Conservation (phyloP, 768 basidiomycete species). For the Mycena sanguinolenta region DNA sequence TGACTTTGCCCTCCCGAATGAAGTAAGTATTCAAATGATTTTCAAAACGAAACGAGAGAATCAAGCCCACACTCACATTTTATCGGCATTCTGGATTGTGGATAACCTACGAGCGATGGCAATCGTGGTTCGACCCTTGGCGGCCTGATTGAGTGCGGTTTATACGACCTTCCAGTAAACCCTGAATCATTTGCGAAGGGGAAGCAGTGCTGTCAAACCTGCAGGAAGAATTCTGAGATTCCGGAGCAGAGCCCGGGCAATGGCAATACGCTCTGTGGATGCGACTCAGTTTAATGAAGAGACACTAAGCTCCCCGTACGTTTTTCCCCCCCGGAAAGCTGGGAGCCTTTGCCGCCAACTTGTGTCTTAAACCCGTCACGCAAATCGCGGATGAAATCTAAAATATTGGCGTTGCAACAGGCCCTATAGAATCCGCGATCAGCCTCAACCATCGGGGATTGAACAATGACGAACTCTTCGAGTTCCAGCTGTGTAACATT, state of each 20-base stretch:
- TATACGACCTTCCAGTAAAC: slow-evolving; percentile 65
- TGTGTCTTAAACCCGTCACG: slow-evolving; percentile 93
- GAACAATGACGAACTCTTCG: slow-evolving; percentile 55
- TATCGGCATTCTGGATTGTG: slow-evolving; percentile 12
- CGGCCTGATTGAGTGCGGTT: slow-evolving; percentile 89
- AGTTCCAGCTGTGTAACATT: slow-evolving; percentile 90
- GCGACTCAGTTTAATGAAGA: slow-evolving; percentile 3
- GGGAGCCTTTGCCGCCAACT: slow-evolving; percentile 90
- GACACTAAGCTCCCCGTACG: slow-evolving; percentile 57
- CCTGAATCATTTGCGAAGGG: background rate
- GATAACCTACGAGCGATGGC: slow-evolving; percentile 73
- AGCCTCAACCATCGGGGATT: no score
- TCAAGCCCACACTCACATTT: background rate
- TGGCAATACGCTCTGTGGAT: slow-evolving; percentile 72
- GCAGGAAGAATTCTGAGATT: slow-evolving; percentile 90
- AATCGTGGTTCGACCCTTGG: slow-evolving; percentile 92
- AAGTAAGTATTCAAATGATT: background rate
- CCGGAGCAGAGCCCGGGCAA: slow-evolving; percentile 88
- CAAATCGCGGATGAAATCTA: slow-evolving; percentile 88
- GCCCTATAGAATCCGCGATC: slow-evolving; percentile 46
- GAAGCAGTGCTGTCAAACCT: slow-evolving; percentile 57
- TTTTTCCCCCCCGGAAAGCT: slow-evolving; percentile 90
- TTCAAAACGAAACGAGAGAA: background rate
- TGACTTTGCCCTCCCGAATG: slow-evolving; percentile 1
- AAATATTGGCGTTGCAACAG: slow-evolving; percentile 88